These are phyloP conservation scores for Talaromyces stipitatus DNA, from an alignment of 495 filamentous ascomycete genomes.

Conservation along the genomic window DNA sequence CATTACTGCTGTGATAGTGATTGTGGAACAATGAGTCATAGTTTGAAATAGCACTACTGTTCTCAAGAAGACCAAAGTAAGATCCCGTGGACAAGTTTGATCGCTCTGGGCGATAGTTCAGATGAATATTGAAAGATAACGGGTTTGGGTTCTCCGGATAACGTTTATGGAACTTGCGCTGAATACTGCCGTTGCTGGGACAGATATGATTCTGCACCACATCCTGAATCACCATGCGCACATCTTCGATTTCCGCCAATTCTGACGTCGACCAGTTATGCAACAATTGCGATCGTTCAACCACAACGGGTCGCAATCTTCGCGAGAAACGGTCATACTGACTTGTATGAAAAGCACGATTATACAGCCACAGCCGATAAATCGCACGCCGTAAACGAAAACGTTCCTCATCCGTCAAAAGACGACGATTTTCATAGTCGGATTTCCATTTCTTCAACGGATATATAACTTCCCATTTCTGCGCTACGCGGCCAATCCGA, in stretches of 20 bases:
- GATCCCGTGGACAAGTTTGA: neutral
- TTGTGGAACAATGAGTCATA: neutral
- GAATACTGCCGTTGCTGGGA: conserved; percentile 52
- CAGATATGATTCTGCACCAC: conserved; percentile 48
- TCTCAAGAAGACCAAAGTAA: conserved; percentile 1
- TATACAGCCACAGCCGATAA: conserved; percentile 63
- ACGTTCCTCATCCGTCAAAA: conserved; percentile 48
- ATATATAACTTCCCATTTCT: conserved; percentile 60
- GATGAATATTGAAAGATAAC: conserved; percentile 46
- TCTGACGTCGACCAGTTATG: conserved; percentile 49
- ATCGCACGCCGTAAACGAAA: conserved; percentile 55
- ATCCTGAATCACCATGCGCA: conserved; percentile 40
- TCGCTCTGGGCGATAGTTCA: conserved; percentile 33
- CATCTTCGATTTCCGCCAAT: conserved; percentile 51
- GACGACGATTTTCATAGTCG: conserved; percentile 53
- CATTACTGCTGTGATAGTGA: conserved; percentile 5
- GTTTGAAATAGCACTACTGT: neutral
- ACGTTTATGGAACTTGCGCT: conserved; percentile 49
- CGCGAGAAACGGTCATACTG: conserved; percentile 41
- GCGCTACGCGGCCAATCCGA: conserved; percentile 47
- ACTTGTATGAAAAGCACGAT: conserved; percentile 47
- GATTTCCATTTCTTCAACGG: conserved; percentile 59
- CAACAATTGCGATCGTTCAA: conserved; percentile 44
- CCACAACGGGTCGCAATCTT: conserved; percentile 29
- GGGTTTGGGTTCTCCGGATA: conserved; percentile 41